These are phyloP conservation scores for Pseudogymnoascus sp. DNA, from an alignment of 2,329 filamentous ascomycete genomes.

Conservation along the genomic window DNA sequence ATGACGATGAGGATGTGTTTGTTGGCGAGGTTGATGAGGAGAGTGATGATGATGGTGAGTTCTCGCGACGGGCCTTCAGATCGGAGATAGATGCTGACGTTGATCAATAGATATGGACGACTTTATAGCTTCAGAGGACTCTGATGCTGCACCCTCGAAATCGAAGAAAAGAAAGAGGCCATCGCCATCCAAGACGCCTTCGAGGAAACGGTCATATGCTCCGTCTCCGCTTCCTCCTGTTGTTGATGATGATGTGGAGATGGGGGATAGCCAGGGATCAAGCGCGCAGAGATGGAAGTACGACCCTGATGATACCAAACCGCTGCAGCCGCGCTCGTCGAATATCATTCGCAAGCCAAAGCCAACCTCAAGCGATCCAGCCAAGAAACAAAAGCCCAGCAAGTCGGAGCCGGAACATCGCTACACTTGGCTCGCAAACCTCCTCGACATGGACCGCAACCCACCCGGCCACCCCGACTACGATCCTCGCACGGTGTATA, in stretches of 20 bases:
- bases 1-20: constrained; percentile 68
- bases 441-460: constrained; percentile 77
- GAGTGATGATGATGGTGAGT: constrained; percentile 48
- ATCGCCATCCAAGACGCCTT: constrained; percentile 38
- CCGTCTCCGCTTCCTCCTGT: constrained; percentile 41
- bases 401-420: constrained; percentile 76
- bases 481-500: constrained; percentile 83
- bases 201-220: constrained; percentile 57
- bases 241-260: constrained; percentile 35
- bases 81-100: constrained; percentile 30
- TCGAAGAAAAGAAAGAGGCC: constrained; percentile 65
- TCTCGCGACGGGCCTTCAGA: background rate
- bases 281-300: constrained; percentile 79
- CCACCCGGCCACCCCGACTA: constrained; percentile 76
- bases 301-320: constrained; percentile 52
- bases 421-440: constrained; percentile 83
- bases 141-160: constrained; percentile 52
- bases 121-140: constrained; percentile 77
- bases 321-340: constrained; percentile 40
- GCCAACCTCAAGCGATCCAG: constrained; percentile 15
- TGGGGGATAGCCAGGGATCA: constrained; percentile 52
- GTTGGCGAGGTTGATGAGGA: constrained; percentile 52
- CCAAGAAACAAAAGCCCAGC: constrained; percentile 54
- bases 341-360: constrained; percentile 31
- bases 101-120: constrained; percentile 61